Base-by-base conservation (phyloP, 2,329 filamentous ascomycete species). In the Fusarium illudens region DNA sequence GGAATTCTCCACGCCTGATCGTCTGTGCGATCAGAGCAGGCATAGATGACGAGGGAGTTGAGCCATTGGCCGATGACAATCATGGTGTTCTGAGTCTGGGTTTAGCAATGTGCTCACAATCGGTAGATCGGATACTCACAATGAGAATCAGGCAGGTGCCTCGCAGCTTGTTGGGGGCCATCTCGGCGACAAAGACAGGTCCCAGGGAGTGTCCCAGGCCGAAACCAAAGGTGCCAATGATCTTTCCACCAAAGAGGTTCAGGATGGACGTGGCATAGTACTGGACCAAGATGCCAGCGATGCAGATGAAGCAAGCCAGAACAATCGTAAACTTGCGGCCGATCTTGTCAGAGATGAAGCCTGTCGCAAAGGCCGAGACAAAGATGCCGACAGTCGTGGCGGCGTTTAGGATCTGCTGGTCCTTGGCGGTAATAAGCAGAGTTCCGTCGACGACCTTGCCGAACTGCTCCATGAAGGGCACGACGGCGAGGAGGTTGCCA, bases 1-100 rank as follows among this genome's bases (percentile, higher is more conserved):
- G 83, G 82, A 22, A 81, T 76, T n/a, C 82, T 75, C 84, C 84
- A 86, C 2, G 67, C 69, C n/a, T 54, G 50, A 34, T 77, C 73
- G 51, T 68, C 64, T 13, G 39, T 27, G 42, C 65, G 63, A 13
- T 60, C 48, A 6, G 65, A 67, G 48, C 61, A 68, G 32, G 64
- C 68, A 30, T 74, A 73, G 25, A 74, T 67, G 11, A 67, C 66
- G 25, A 75, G 58, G 1, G 74, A 73, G 66, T 64, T 73, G 22
- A 75, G 64, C 60, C 64, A 66, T 34, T 76, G 73, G 8, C 75
- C 76, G 37, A 76, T 61, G n/a, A 76, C 75, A 22, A 77, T 76
- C 74, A 77, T 76, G 27, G 75, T 76, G 53, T 77, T 77, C 67
- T 66, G 8, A 6, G 4, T 25, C 7, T 9, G 3, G 5, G 19